These are phyloP conservation scores for Globisporangium mamillatum DNA, from an alignment of 352 stramenopile species.

Conservation along the genomic window DNA sequence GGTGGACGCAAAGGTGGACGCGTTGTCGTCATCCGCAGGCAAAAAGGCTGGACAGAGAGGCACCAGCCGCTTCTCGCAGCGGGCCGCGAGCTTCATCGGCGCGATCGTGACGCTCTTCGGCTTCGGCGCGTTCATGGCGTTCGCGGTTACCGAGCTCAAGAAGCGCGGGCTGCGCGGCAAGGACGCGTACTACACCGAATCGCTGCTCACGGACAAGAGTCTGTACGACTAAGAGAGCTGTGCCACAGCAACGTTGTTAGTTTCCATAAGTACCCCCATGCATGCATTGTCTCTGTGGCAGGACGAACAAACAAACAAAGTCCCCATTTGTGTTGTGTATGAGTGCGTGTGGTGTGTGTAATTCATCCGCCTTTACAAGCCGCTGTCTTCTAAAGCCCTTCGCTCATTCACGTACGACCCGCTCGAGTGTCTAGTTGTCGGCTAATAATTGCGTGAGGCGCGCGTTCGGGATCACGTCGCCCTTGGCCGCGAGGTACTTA, in stretches of 20 bases:
- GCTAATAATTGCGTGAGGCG: constrained; percentile 55
- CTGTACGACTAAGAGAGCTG: constrained; percentile 26
- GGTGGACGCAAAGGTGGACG: constrained; percentile 8
- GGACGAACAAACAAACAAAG: background rate
- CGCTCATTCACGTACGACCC: background rate
- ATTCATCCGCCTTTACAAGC: background rate
- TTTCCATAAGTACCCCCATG: background rate
- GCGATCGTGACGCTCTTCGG: constrained; percentile 59
- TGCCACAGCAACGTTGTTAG: background rate
- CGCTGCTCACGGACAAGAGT: constrained; percentile 60
- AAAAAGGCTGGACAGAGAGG: constrained; percentile 9
- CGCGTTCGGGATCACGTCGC: constrained; percentile 68
- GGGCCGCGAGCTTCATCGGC: constrained; percentile 60
- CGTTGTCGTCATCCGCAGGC: background rate
- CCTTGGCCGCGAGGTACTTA: constrained; percentile 80
- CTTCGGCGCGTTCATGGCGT: constrained; percentile 42
- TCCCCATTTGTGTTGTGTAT: background rate
- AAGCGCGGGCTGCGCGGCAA: constrained; percentile 31
- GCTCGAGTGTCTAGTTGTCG: constrained; percentile 24
- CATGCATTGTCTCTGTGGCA: background rate
- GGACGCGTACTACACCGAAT: constrained; percentile 58
- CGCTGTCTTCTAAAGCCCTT: background rate
- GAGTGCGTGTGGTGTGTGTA: background rate
- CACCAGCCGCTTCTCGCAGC: constrained; percentile 34
- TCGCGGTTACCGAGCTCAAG: constrained; percentile 33